These are phyloP conservation scores for Suhomyces anneliseae DNA, from an alignment of 1,139 yeast genomes.

Conservation along the genomic window DNA sequence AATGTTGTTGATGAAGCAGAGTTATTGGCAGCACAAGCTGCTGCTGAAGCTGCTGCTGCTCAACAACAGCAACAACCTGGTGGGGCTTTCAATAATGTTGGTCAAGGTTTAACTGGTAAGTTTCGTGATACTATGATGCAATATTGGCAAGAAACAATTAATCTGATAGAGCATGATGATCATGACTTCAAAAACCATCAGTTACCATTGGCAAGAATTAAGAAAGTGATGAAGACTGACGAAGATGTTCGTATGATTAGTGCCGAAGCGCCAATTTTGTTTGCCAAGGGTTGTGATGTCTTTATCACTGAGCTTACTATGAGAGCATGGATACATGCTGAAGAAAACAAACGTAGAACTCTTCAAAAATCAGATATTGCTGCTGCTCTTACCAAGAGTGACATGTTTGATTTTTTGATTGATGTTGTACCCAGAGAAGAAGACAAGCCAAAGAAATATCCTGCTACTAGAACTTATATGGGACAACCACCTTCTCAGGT, in stretches of 20 bases:
- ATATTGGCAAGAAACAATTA: conserved; percentile 95
- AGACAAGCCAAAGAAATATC: conserved; percentile 51
- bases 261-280: conserved; percentile 95
- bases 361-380: conserved; percentile 93
- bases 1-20: conserved; percentile 20
- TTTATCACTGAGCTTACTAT: conserved; percentile 94
- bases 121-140: conserved; percentile 89
- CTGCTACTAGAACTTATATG: conserved; percentile 7
- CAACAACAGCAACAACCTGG: conserved; percentile 48
- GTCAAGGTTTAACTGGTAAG: conserved; percentile 83
- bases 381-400: conserved; percentile 90
- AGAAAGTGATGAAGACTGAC: conserved; percentile 96
- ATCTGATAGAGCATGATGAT: conserved; percentile 83
- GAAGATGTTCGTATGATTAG: conserved; percentile 96
- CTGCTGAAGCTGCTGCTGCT: conserved; percentile 51
- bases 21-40: conserved; percentile 43
- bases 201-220: conserved; percentile 89
- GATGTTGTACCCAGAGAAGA: conserved; percentile 92
- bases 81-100: conserved; percentile 88
- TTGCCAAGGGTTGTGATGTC: conserved; percentile 97
- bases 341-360: conserved; percentile 90
- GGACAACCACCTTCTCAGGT: conserved; percentile 9
- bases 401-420: conserved; percentile 94
- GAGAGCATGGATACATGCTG: conserved; percentile 99
- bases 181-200: conserved; percentile 94